Evolutionary conservation across 2,329 filamentous ascomycete genomes (phyloP), one percentile per base, ranked within the genome.

Genomic region (Pseudopithomyces maydicus): DNA sequence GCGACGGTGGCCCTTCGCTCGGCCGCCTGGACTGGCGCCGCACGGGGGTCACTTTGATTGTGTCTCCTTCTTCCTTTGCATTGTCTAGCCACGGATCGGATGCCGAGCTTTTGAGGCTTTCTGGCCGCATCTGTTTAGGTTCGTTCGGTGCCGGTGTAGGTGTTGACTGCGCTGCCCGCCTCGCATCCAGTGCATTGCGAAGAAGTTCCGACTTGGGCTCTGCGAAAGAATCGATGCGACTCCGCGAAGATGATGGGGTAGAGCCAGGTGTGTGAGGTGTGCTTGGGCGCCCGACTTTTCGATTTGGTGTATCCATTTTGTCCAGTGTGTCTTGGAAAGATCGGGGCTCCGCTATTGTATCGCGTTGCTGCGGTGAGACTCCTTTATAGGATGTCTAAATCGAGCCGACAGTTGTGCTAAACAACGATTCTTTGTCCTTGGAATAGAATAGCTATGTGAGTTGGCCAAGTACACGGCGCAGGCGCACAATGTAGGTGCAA

Each of bases 131-230:
- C 1, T 55, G 56, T 10, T 56, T 52, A 6, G 58, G 20, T 7
- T 56, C 53, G 33, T 55, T 29, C 3, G 63, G 36, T 12, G 50
- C 52, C 14, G 55, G 46, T 10, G 63, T 60, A 11, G 66, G 58
- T 7, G 68, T 61, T 4, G 61, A 49, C 32, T 72, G 67, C 39
- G 63, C 61, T 6, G 69, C 69, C 52, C 71, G 61, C 26, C 66
- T 64, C 6, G 67, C 71, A n/a, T 74, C 61, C 6, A 76, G 64
- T 15, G 70, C 72, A 59, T 68, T 63, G 35, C 71, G 68, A 49
- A 76, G 58, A 52, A 66, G 71, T 48, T 75, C 71, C 6, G 69
- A 71, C 50, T 70, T 73, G n/a, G 73, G 72, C 29, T 68, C 67
- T 17, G 64, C 55, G 8, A 53, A 59, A 10, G 65, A 68, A 19